These are phyloP conservation scores for Excoecaria agallocha DNA, from an alignment of 345 rosid species.

Conservation along the genomic window DNA sequence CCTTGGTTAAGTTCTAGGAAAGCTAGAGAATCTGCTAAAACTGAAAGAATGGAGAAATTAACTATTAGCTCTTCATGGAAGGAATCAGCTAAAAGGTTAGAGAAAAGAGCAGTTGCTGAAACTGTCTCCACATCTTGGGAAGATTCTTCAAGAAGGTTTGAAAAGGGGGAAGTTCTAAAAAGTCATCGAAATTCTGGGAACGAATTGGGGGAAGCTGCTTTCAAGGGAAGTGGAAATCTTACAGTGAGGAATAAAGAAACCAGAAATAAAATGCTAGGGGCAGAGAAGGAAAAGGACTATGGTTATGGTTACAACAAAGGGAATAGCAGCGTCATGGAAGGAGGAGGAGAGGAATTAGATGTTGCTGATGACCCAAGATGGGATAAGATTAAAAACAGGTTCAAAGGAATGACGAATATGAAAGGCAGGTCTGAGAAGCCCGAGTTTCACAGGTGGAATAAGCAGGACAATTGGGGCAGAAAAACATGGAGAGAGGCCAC, in stretches of 20 bases:
- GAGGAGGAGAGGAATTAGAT: conserved; percentile 37
- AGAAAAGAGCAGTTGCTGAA: conserved; percentile 19
- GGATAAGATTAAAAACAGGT: conserved; percentile 52
- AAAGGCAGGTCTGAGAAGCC: conserved; percentile 44
- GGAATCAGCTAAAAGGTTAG: conserved; percentile 33
- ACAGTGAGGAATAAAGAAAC: conserved; percentile 17
- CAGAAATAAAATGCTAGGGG: conserved; percentile 13
- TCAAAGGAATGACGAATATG: conserved; percentile 33
- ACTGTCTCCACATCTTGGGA: conserved; percentile 29
- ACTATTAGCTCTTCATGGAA: conserved; percentile 39
- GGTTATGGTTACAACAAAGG: conserved; percentile 15
- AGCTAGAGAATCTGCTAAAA: conserved; percentile 21
- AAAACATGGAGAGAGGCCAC: conserved; percentile 76
- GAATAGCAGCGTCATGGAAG: conserved; percentile 29
- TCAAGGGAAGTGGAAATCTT: background rate
- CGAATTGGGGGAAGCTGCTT: background rate
- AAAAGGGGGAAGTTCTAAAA: background rate
- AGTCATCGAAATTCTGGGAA: conserved; percentile 13
- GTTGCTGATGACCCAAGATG: conserved; percentile 54
- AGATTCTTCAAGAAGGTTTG: conserved; percentile 37
- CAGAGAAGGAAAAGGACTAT: conserved; percentile 15
- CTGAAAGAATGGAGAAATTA: conserved; percentile 18
- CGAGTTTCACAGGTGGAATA: conserved; percentile 64
- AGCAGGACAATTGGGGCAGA: conserved; percentile 69
- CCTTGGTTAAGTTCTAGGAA: conserved; percentile 48